phyloP scores from a whole-genome alignment of 768 basidiomycete species.

The Gloeopeniophorella convolvens region DNA sequence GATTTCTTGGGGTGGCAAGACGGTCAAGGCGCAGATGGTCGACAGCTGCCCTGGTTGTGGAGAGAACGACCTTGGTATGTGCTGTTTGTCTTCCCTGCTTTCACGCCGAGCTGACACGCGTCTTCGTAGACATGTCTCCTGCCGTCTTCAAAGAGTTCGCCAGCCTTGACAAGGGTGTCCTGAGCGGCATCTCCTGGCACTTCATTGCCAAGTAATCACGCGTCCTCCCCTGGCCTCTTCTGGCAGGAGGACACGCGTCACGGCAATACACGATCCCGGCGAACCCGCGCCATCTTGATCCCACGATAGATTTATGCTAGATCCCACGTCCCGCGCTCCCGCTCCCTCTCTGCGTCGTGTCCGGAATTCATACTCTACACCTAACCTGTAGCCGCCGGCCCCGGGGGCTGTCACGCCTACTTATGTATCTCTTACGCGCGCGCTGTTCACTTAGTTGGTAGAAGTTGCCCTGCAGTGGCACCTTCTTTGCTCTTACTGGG shows the following conservation, averaged over 20 bases:
- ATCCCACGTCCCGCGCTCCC: too few species aligned
- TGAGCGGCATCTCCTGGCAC: conserved; percentile 1
- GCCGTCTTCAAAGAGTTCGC: conserved; percentile 5
- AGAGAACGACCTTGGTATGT: conserved; percentile 14
- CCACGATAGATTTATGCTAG: too few species aligned
- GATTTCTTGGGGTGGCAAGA: conserved; percentile 4
- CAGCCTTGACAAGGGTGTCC: not conserved
- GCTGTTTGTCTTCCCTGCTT: not conserved
- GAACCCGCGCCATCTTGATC: not conserved
- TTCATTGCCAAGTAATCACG: not conserved
- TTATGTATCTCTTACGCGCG: not conserved
- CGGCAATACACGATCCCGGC: not conserved
- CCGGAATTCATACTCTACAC: too few species aligned
- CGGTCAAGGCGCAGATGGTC: conserved; percentile 4
- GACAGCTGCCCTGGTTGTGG: conserved; percentile 19
- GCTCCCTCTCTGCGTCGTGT: too few species aligned
- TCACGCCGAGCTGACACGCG: not conserved
- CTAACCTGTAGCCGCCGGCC: conserved; percentile 10
- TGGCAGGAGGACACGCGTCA: conserved; percentile 6
- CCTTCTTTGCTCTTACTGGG: not conserved
- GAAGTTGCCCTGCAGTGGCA: conserved; percentile 3
- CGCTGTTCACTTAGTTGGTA: conserved; percentile 4
- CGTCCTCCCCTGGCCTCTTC: conserved; percentile 3
- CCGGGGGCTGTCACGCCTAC: conserved; percentile 4
- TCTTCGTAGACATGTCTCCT: conserved; percentile 17